Conservation (phyloP, 2,329 filamentous ascomycete species). For the Fusarium concolor region DNA sequence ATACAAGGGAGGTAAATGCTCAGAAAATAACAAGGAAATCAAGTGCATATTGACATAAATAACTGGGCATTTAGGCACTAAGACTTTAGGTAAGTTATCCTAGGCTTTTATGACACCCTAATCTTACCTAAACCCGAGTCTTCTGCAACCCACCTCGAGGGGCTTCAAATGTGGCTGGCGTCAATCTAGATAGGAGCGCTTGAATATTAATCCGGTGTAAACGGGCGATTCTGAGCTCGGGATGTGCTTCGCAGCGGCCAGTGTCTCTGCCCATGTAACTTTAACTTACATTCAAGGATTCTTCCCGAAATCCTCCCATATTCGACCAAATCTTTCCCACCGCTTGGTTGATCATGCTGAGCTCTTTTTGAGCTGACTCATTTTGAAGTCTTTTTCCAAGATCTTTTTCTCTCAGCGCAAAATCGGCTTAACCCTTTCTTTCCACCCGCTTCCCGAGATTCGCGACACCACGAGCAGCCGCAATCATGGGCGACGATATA, state of each 20-base stretch:
- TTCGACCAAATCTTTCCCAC: conserved; percentile 9
- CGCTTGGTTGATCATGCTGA: conserved; percentile 38
- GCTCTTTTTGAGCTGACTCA: conserved; percentile 34
- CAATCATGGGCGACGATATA: conserved; percentile 55
- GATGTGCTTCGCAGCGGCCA: conserved; percentile 34
- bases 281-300: conserved; percentile 36
- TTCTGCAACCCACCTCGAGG: neutral
- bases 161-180: conserved; percentile 12
- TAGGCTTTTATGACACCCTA: too few species aligned
- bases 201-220: conserved; percentile 49
- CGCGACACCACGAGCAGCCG: conserved; percentile 33
- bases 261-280: conserved; percentile 36
- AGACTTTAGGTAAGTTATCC: too few species aligned
- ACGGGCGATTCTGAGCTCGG: conserved; percentile 27
- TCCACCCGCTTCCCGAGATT: conserved; percentile 15
- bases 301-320: conserved; percentile 31
- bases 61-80: too few species aligned
- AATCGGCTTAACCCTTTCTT: conserved; percentile 11
- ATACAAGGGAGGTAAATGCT: too few species aligned
- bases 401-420: conserved; percentile 1
- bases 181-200: conserved; percentile 38
- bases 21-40: too few species aligned
- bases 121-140: too few species aligned
- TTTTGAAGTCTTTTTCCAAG: conserved; percentile 8
- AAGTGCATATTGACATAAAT: too few species aligned